phyloP scores from a whole-genome alignment of 257 asterid species.

The Henckelia pumila region DNA sequence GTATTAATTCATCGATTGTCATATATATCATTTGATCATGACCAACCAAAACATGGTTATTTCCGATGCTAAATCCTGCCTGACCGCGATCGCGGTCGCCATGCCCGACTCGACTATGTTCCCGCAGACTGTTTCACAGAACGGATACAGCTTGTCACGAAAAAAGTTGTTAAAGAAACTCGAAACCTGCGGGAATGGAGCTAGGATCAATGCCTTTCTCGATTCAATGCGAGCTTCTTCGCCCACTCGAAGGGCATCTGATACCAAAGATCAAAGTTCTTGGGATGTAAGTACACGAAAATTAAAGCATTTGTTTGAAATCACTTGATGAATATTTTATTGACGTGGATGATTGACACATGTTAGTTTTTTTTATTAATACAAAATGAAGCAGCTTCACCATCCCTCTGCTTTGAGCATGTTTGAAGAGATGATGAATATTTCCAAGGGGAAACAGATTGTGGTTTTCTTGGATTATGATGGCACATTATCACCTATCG shows the following conservation, averaged over 20 bases:
- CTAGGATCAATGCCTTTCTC: constrained; percentile 47
- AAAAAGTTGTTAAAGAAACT: constrained; percentile 38
- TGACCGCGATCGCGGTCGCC: constrained; percentile 29
- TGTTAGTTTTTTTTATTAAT: not conserved
- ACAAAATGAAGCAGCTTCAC: constrained; percentile 35
- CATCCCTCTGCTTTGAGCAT: constrained; percentile 65
- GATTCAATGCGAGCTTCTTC: constrained; percentile 83
- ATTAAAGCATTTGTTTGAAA: too few relatives aligned
- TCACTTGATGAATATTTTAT: too few relatives aligned
- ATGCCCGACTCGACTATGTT: constrained; percentile 28
- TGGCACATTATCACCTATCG: constrained; percentile 82
- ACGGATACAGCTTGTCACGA: constrained; percentile 32
- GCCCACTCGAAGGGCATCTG: constrained; percentile 49
- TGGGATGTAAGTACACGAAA: constrained; percentile 59
- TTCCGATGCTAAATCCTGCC: constrained; percentile 40
- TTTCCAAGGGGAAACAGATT: constrained; percentile 60
- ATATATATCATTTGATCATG: constrained; percentile 42
- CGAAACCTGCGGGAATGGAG: constrained; percentile 36
- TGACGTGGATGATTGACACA: not conserved
- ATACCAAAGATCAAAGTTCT: constrained; percentile 42
- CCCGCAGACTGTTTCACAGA: constrained; percentile 15
- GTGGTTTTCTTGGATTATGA: constrained; percentile 76
- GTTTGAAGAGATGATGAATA: constrained; percentile 50
- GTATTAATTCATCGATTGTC: not conserved
- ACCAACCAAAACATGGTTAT: constrained; percentile 52